Conservation (phyloP, 768 basidiomycete species). For the Russula virescens region DNA sequence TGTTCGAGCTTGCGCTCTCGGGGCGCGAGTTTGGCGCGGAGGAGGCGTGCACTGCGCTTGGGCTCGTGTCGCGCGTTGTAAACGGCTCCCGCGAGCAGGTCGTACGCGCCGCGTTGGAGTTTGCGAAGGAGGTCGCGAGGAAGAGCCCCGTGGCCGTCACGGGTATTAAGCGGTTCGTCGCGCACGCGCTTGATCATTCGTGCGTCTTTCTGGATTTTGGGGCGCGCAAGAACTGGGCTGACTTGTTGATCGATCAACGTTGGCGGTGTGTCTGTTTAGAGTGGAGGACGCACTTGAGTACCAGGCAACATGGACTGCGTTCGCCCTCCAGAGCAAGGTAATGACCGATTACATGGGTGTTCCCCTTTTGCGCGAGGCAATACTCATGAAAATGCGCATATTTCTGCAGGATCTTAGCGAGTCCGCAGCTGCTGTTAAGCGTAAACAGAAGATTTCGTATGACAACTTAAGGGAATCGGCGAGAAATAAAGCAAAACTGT, state of each 20-base stretch:
- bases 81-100: constrained; percentile 63
- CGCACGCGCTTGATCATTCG: constrained; percentile 77
- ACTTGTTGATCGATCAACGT: constrained; percentile 2
- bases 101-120: constrained; percentile 53
- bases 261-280: constrained; percentile 16
- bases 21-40: constrained; percentile 60
- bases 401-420: constrained; percentile 30
- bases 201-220: constrained; percentile 31
- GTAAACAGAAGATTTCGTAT: constrained; percentile 8
- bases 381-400: background rate
- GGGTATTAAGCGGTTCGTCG: constrained; percentile 71
- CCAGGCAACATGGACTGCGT: constrained; percentile 49
- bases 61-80: constrained; percentile 63
- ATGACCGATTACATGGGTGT: background rate
- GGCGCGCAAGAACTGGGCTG: background rate
- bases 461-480: background rate
- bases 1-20: constrained; percentile 73
- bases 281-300: constrained; percentile 49
- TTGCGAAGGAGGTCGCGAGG: constrained; percentile 57
- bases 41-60: constrained; percentile 59
- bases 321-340: constrained; percentile 44
- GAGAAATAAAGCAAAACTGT: background rate
- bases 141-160: constrained; percentile 79
- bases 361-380: background rate
- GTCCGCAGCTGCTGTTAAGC: background rate